Conservation (phyloP, 2,329 filamentous ascomycete species). For the Aspergillus transmontanensis region DNA sequence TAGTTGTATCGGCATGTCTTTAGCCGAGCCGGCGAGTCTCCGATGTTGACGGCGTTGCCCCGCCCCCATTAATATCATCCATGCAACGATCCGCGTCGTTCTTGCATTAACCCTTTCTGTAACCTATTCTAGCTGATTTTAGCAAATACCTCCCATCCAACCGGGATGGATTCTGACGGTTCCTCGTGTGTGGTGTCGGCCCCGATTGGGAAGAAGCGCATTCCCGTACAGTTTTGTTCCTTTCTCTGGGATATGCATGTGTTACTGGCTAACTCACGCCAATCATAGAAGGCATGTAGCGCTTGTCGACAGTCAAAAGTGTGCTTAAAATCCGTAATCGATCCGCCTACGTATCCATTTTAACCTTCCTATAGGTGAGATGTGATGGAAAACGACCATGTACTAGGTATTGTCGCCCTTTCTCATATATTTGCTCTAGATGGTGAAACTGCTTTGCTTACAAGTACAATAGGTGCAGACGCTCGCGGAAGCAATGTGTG, state of each 20-base stretch:
- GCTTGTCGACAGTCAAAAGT: conserved; percentile 43
- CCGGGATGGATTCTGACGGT: conserved; percentile 24
- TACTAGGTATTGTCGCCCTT: conserved; percentile 27
- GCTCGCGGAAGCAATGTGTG: conserved; percentile 37
- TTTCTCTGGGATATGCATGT: background rate
- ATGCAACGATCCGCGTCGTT: background rate
- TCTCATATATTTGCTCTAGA: background rate
- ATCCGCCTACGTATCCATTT: background rate
- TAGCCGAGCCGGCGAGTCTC: background rate
- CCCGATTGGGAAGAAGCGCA: conserved; percentile 37
- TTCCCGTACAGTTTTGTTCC: conserved; percentile 29
- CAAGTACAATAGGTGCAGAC: conserved; percentile 30
- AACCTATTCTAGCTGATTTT: background rate
- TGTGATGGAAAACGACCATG: conserved; percentile 43
- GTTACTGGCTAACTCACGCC: background rate
- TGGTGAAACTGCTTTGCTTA: background rate
- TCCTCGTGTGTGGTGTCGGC: conserved; percentile 21
- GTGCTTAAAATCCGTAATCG: background rate
- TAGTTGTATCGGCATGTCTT: background rate
- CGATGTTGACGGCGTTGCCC: background rate
- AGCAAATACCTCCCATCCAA: background rate
- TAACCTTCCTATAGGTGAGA: conserved; percentile 29
- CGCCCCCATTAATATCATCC: background rate
- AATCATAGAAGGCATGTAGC: conserved; percentile 38
- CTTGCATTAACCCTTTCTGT: background rate